Conservation (phyloP, 2,329 filamentous ascomycete genomes). For the Aspergillus cejpii region DNA sequence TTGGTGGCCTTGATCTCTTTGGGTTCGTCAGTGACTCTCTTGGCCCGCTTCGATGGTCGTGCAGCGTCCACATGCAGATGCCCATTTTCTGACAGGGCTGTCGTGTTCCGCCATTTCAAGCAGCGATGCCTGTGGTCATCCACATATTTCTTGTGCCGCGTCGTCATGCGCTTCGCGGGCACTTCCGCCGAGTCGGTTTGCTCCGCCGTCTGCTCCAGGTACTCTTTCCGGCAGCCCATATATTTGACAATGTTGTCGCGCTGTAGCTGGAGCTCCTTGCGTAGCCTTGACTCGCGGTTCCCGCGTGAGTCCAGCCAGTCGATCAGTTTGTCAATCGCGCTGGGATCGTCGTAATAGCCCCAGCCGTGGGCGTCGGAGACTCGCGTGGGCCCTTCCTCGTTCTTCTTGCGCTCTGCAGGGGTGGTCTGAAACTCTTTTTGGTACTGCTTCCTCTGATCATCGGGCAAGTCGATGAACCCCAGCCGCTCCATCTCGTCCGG, state of each 20-base stretch:
- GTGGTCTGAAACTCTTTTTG: conserved; percentile 71
- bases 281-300: conserved; percentile 74
- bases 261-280: conserved; percentile 75
- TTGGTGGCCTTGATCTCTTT: conserved; percentile 39
- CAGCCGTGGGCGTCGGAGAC: conserved; percentile 73
- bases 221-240: conserved; percentile 73
- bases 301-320: conserved; percentile 85
- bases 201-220: conserved; percentile 53
- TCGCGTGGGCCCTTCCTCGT: conserved; percentile 76
- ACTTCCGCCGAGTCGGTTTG: conserved; percentile 44
- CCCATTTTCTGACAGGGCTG: conserved; percentile 52
- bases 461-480: conserved; percentile 73
- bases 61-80: conserved; percentile 56
- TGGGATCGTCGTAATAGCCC: conserved; percentile 82
- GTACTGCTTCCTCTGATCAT: conserved; percentile 68
- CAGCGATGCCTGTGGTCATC: conserved; percentile 54
- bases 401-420: conserved; percentile 73
- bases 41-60: conserved; percentile 46
- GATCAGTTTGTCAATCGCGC: conserved; percentile 70
- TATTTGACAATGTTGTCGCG: conserved; percentile 67
- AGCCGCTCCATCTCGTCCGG: conserved; percentile 81
- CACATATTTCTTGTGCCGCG: conserved; percentile 55
- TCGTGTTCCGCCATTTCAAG: conserved; percentile 59
- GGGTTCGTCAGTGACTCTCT: conserved; percentile 38
- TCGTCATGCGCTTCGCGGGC: conserved; percentile 52